Evolutionary conservation across 1,284 basidiomycete genomes (phyloP).

Genomic region (Heterobasidion annosum): DNA sequence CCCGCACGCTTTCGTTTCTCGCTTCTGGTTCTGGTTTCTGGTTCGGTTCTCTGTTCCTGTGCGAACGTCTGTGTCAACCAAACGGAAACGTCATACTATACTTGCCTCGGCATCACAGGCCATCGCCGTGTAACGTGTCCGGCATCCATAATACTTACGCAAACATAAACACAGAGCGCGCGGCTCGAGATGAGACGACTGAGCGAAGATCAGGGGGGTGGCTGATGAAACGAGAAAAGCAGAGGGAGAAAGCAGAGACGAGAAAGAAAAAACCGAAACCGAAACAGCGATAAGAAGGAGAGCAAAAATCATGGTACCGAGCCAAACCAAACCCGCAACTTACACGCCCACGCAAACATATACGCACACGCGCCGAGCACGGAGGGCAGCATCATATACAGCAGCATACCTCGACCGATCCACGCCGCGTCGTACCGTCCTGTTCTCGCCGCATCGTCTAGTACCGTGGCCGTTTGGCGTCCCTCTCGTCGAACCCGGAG

Average conservation of each 20-base stretch:
- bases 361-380: background rate
- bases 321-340: constrained; percentile 4
- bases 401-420: background rate
- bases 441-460: constrained; percentile 24
- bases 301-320: constrained; percentile 9
- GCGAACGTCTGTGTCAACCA: background rate
- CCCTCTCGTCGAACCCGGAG: constrained; percentile 72
- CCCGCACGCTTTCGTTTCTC: background rate
- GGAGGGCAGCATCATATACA: background rate
- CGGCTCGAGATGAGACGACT: background rate
- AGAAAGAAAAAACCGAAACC: constrained; percentile 6
- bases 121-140: background rate
- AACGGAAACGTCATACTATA: constrained; percentile 3
- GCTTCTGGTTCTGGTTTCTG: background rate
- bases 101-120: constrained; percentile 4
- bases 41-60: background rate
- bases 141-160: constrained; percentile 7
- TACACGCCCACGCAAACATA: constrained; percentile 3
- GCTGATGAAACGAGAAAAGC: constrained; percentile 4
- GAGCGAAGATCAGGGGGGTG: constrained; percentile 1
- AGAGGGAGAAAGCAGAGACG: constrained; percentile 1
- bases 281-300: constrained; percentile 3
- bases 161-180: constrained; percentile 3
- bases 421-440: background rate
- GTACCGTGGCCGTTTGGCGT: constrained; percentile 74